A percentile compares a stretch with the other conserved stretches of the same genome.
Evolutionary conservation across 78 protist genomes (phyloP).

Genomic region (Tieghemostelium lacteum): DNA sequence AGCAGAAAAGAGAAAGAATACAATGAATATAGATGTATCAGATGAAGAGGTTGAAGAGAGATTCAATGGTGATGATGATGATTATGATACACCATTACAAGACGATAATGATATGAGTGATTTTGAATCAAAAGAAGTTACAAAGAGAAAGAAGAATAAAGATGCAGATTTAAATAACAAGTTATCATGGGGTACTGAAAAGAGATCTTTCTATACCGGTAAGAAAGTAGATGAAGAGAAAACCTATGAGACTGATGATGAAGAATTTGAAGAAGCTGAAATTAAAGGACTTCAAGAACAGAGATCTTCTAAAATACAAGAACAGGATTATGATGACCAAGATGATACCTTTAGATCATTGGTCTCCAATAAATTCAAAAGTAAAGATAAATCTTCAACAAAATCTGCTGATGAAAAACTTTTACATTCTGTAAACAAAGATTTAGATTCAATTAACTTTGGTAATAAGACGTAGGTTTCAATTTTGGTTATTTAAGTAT

Average conservation of each 20-base stretch:
- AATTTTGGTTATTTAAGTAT: background rate
- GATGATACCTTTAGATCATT: constrained; percentile 12
- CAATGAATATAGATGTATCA: constrained; percentile 14
- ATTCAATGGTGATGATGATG: constrained; percentile 12
- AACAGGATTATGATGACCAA: constrained; percentile 58
- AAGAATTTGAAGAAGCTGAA: constrained; percentile 78
- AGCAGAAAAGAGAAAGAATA: background rate
- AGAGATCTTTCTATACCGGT: constrained; percentile 8
- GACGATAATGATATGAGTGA: constrained; percentile 5
- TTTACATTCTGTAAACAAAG: constrained; percentile 51
- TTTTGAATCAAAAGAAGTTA: constrained; percentile 13
- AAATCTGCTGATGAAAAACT: constrained; percentile 57
- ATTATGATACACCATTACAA: background rate
- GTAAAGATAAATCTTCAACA: constrained; percentile 2
- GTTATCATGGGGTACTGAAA: constrained; percentile 65
- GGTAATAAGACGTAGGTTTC: constrained; percentile 20
- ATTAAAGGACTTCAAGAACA: constrained; percentile 35
- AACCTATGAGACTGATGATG: constrained; percentile 21
- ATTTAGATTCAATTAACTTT: constrained; percentile 55
- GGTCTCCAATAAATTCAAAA: constrained; percentile 21
- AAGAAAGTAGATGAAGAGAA: constrained; percentile 6
- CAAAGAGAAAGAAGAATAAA: constrained; percentile 7
- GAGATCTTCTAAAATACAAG: constrained; percentile 18
- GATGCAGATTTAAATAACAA: constrained; percentile 23
- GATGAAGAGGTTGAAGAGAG: constrained; percentile 70